Conservation (phyloP, 1,284 basidiomycete species). For the Omphalotus olearius region DNA sequence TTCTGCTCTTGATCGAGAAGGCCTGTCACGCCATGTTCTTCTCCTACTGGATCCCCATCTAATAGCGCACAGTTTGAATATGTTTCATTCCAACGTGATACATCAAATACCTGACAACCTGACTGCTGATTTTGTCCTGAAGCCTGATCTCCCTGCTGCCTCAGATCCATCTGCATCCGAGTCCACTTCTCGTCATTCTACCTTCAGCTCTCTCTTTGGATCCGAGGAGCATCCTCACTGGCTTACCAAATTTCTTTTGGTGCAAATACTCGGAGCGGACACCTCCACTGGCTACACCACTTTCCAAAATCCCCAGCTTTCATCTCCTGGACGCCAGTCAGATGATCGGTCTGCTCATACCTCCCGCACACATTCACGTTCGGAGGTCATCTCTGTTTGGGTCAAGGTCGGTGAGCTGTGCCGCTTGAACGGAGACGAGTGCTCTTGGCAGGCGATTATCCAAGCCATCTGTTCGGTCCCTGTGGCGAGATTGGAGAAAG, state of each 20-base stretch:
- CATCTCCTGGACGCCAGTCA: constrained; percentile 27
- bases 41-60: constrained; percentile 52
- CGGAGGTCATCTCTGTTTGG: constrained; percentile 71
- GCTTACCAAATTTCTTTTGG: constrained; percentile 67
- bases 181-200: constrained; percentile 14
- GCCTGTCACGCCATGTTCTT: constrained; percentile 66
- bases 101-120: constrained; percentile 46
- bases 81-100: constrained; percentile 52
- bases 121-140: constrained; percentile 42
- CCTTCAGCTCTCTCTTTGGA: constrained; percentile 50
- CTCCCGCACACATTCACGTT: constrained; percentile 61
- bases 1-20: constrained; percentile 49
- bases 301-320: not conserved
- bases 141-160: not conserved
- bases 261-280: constrained; percentile 64
- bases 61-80: constrained; percentile 54
- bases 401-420: constrained; percentile 66
- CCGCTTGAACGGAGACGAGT: constrained; percentile 64
- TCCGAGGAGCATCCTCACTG: constrained; percentile 70
- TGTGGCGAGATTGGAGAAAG: constrained; percentile 70
- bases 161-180: constrained; percentile 16
- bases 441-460: constrained; percentile 69
- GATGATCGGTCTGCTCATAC: constrained; percentile 39
- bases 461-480: constrained; percentile 66
- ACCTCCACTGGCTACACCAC: constrained; percentile 23